These are phyloP conservation scores for Nothophoma quercina DNA, from an alignment of 2,329 filamentous ascomycete genomes.

Conservation along the genomic window DNA sequence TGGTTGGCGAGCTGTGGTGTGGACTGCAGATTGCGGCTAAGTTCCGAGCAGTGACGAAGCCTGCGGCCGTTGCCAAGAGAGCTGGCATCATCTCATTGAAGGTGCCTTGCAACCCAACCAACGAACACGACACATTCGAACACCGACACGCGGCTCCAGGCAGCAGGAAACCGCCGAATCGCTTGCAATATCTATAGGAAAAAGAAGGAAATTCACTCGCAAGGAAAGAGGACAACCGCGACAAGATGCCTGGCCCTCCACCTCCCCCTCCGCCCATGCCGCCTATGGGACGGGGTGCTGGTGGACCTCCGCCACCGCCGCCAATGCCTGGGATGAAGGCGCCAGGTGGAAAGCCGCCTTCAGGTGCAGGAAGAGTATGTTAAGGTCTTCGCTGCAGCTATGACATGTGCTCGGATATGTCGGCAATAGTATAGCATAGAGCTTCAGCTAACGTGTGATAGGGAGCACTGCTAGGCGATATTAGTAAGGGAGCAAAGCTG, in stretches of 20 bases:
- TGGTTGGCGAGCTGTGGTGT: conserved; percentile 8
- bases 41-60: conserved; percentile 12
- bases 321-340: conserved; percentile 47
- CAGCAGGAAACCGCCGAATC: conserved; percentile 20
- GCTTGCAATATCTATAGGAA: background rate
- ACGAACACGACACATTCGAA: conserved; percentile 29
- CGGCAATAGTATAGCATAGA: conserved; percentile 7
- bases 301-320: conserved; percentile 47
- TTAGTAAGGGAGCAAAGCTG: conserved; percentile 78
- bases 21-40: background rate
- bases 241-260: conserved; percentile 45
- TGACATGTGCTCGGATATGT: background rate
- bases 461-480: conserved; percentile 88
- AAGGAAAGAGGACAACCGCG: conserved; percentile 19
- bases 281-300: conserved; percentile 48
- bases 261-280: conserved; percentile 50
- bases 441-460: conserved; percentile 53
- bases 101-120: conserved; percentile 16
- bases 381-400: background rate
- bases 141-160: conserved; percentile 25
- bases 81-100: conserved; percentile 10
- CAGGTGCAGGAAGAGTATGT: conserved; percentile 48
- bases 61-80: conserved; percentile 13
- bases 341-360: conserved; percentile 39
- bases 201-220: background rate